Evolutionary conservation across 768 basidiomycete genomes (phyloP).

Genomic region (Kwoniella bestiolae): DNA sequence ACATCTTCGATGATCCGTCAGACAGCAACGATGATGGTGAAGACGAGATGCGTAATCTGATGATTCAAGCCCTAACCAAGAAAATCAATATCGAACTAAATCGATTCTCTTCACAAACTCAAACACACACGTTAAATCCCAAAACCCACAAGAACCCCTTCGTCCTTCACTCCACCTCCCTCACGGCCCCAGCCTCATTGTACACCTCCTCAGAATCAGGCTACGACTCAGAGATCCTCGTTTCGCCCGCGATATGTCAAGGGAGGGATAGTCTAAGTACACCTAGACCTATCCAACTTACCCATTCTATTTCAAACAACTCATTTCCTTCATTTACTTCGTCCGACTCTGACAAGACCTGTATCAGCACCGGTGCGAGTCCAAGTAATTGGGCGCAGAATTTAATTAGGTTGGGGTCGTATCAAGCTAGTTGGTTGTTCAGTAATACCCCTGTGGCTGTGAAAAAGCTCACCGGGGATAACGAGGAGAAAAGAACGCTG

Average conservation of each 20-base stretch:
- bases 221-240: background rate
- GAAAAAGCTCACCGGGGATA: background rate
- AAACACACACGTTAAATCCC: background rate
- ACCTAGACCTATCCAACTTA: background rate
- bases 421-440: constrained; percentile 41
- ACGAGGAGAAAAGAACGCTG: background rate
- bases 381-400: constrained; percentile 32
- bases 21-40: constrained; percentile 24
- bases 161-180: constrained; percentile 30
- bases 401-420: constrained; percentile 38
- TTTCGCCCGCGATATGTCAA: background rate
- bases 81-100: constrained; percentile 34
- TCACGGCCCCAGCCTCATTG: background rate
- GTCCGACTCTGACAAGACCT: background rate
- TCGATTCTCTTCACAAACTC: background rate
- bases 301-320: background rate
- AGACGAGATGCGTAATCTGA: constrained; percentile 32
- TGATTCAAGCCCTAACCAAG: constrained; percentile 30
- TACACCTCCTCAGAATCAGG: constrained; percentile 1
- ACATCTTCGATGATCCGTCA: too few species aligned
- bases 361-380: background rate
- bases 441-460: constrained; percentile 44
- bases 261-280: background rate
- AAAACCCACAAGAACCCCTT: constrained; percentile 29
- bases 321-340: background rate